These are phyloP conservation scores for Acrodontium crateriforme DNA, from an alignment of 2,329 filamentous ascomycete species.

Conservation along the genomic window DNA sequence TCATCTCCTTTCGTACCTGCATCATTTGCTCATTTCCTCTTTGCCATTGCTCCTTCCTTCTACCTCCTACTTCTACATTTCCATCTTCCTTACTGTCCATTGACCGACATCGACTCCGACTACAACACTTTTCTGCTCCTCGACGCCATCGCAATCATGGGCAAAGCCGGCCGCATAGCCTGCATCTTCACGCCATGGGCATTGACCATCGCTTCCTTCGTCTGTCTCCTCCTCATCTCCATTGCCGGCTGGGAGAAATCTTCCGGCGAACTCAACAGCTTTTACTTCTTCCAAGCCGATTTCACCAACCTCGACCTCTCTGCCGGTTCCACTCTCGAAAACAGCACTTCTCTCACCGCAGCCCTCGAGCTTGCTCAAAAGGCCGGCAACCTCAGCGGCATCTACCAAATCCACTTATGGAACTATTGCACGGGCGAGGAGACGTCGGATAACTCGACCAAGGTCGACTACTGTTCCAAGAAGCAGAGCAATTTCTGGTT, in stretches of 20 bases:
- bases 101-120: too few relatives aligned
- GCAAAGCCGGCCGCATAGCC: constrained; percentile 61
- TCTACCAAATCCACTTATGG: constrained; percentile 75
- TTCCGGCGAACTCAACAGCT: constrained; percentile 28
- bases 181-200: constrained; percentile 81
- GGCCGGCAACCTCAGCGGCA: constrained; percentile 45
- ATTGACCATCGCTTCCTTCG: constrained; percentile 62
- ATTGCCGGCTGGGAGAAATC: constrained; percentile 41
- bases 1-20: too few relatives aligned
- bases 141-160: constrained; percentile 36
- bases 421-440: constrained; percentile 60
- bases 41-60: too few relatives aligned
- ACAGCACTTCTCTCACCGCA: constrained; percentile 19
- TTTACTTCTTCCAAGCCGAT: constrained; percentile 42
- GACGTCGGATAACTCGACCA: constrained; percentile 25
- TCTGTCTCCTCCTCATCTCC: constrained; percentile 49
- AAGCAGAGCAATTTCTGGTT: constrained; percentile 65
- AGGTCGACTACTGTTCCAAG: constrained; percentile 52
- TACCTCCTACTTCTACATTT: too few relatives aligned
- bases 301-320: constrained; percentile 22
- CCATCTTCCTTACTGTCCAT: too few relatives aligned
- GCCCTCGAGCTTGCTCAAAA: constrained; percentile 26
- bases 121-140: not conserved
- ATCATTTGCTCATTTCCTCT: too few relatives aligned
- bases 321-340: constrained; percentile 10